Evolutionary conservation across 2,329 filamentous ascomycete species (phyloP).

Genomic region (Cercospora berteroae): DNA sequence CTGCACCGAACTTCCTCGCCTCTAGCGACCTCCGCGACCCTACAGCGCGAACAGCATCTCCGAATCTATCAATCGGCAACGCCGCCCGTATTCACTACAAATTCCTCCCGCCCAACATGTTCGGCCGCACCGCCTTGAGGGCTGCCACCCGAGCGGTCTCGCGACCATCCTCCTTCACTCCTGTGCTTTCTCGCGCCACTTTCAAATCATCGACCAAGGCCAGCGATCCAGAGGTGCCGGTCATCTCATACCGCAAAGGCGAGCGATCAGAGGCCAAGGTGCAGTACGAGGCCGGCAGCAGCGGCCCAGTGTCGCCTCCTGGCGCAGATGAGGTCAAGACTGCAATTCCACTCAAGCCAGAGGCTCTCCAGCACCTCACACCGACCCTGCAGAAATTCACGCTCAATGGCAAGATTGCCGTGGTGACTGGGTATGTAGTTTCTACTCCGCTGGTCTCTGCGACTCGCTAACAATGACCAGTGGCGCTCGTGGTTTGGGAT

Average conservation of each 20-base stretch:
- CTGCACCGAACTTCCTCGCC: neutral
- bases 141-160: constrained; percentile 18
- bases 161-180: constrained; percentile 20
- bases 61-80: neutral
- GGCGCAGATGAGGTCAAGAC: constrained; percentile 35
- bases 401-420: constrained; percentile 60
- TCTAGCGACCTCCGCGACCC: neutral
- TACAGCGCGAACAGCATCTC: neutral
- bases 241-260: constrained; percentile 36
- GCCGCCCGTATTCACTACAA: neutral
- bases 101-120: constrained; percentile 19
- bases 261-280: constrained; percentile 34
- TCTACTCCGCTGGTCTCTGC: neutral
- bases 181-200: constrained; percentile 24
- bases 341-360: constrained; percentile 34
- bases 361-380: constrained; percentile 54
- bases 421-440: constrained; percentile 64
- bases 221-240: constrained; percentile 33
- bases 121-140: constrained; percentile 24
- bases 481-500: constrained; percentile 73
- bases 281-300: constrained; percentile 25
- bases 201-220: constrained; percentile 30
- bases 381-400: constrained; percentile 68
- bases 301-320: constrained; percentile 36
- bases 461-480: constrained; percentile 44